A percentile compares a stretch with the other conserved stretches of the same genome.
Conservation (phyloP, 2,329 filamentous ascomycete species). For the Diaporthe longicolla region DNA sequence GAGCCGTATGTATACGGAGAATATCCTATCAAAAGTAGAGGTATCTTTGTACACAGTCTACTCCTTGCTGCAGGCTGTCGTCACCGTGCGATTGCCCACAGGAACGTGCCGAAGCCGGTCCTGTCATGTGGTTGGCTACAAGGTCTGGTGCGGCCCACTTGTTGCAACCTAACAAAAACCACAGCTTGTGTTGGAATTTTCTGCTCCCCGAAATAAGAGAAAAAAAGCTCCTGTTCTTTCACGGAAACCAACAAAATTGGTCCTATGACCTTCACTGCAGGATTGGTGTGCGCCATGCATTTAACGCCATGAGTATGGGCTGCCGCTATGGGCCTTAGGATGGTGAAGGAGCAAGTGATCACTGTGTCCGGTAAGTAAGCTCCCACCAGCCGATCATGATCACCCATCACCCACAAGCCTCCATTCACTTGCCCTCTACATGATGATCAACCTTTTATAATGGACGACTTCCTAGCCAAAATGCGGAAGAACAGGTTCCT, state of each 20-base stretch:
- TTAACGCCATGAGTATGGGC: background rate
- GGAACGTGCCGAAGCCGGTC: background rate
- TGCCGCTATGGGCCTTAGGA: background rate
- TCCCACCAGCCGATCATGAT: background rate
- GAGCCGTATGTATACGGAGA: background rate
- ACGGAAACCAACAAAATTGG: background rate
- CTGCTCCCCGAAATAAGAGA: too few species aligned
- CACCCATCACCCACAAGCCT: background rate
- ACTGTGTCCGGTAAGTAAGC: constrained; percentile 6
- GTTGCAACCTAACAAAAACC: constrained; percentile 19
- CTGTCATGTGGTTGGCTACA: background rate
- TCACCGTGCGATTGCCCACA: background rate
- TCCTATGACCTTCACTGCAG: background rate
- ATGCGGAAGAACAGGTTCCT: constrained; percentile 40
- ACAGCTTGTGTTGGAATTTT: constrained; percentile 15
- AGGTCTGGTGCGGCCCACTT: background rate
- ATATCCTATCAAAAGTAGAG: background rate
- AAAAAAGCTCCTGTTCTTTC: background rate
- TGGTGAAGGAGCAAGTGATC: background rate
- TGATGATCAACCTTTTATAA: constrained; percentile 42
- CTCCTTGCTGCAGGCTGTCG: background rate
- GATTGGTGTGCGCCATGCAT: background rate
- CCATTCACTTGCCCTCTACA: constrained; percentile 5
- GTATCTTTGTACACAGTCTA: background rate
- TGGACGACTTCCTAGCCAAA: constrained; percentile 42